phyloP scores from a whole-genome alignment of 441 rosid species.

The Gossypium gossypioides region DNA sequence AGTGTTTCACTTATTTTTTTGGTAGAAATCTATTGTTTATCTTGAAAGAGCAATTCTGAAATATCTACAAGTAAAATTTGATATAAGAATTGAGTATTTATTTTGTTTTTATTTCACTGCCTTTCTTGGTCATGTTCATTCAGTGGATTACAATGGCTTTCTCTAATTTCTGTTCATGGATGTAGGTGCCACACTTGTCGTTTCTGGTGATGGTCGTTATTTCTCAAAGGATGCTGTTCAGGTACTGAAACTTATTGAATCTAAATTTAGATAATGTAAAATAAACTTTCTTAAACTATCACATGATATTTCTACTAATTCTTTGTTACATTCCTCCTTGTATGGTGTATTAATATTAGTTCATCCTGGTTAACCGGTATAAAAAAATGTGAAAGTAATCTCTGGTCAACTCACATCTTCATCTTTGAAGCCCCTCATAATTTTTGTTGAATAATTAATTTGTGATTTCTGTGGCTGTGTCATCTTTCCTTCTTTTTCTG shows the following conservation, averaged over 20 bases:
- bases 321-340: background rate
- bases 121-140: background rate
- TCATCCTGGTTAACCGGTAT: background rate
- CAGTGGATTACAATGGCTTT: background rate
- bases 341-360: background rate
- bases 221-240: constrained; percentile 87
- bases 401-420: background rate
- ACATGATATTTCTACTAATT: background rate
- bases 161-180: constrained; percentile 7
- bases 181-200: constrained; percentile 93
- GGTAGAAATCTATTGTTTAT: background rate
- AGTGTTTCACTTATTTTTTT: background rate
- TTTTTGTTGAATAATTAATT: background rate
- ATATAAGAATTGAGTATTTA: background rate
- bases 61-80: background rate
- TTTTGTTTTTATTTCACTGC: background rate
- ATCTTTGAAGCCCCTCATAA: background rate
- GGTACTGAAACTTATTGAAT: constrained; percentile 32
- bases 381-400: background rate
- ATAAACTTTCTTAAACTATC: background rate
- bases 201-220: constrained; percentile 98
- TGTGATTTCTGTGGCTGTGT: background rate
- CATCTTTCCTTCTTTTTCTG: background rate
- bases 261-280: background rate
- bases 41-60: background rate